Evolutionary conservation across 805 yeast species (phyloP), one percentile per base, ranked within the genome.

Genomic region (Wickerhamiella kurtzmanii): DNA sequence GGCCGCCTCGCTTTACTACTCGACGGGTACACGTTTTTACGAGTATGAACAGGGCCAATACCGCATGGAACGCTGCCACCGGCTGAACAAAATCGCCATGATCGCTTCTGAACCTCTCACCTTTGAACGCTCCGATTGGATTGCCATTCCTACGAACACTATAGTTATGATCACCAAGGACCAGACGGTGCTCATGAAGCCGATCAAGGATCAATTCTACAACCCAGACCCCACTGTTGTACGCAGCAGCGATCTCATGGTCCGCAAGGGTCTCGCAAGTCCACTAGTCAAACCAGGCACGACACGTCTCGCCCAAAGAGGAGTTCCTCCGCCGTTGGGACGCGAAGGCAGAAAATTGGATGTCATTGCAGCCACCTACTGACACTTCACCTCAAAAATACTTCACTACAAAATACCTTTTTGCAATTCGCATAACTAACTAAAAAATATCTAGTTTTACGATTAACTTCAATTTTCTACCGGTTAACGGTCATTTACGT

Each of bases 41-140:
- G 98, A 92, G 64, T 80, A 81, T 58, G 82, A 78, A 51, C 95
- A 94, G 1, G 95, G 96, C 18, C 82, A 86, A 58, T 92, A 85
- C 67, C 75, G 83, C 57, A 87, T 92, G 96, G 96, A 92, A 64
- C 73, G 98, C 46, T 69, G 84, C 50, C 94, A 88, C 63, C 73
- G 96, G 46, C 82, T 92, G 8, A 96, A 89, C 63, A 89, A 86
- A 63, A 89, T 92, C 16, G 81, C 89, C n/a, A 82, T 92, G 80
- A 92, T 92, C 44, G 95, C 98, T 1, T 82, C 94, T 16, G 98
- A 92, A 60, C 98, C 98, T 0, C 70, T 92, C 48, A 92, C 98
- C 0, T 92, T 92, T 63, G 97, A 92, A 66, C 69, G 98, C 47
- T 89, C 88, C 37, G 98, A 92, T 64, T 92, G 98, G 98, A 83